These are phyloP conservation scores for Alternaria viburni DNA, from an alignment of 2,329 filamentous ascomycete species.

Conservation along the genomic window DNA sequence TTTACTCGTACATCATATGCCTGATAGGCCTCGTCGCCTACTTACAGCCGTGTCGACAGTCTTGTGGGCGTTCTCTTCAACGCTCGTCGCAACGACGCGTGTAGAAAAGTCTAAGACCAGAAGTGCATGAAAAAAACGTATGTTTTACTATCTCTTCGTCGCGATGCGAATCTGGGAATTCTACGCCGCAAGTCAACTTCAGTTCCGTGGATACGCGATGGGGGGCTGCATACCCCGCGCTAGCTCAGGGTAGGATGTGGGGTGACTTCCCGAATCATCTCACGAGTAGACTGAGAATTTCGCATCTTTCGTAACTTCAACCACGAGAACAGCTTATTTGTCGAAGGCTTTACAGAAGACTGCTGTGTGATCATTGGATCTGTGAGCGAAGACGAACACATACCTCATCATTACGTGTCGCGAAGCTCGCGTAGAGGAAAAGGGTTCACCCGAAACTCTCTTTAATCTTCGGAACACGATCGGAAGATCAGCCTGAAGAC, in stretches of 20 bases:
- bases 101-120: not conserved
- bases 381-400: not conserved
- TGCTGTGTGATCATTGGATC: not conserved
- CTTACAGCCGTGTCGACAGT: conserved; percentile 74
- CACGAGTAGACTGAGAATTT: not conserved
- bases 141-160: not conserved
- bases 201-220: conserved; percentile 8
- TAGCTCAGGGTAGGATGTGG: conserved; percentile 26
- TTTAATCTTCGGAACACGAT: not conserved
- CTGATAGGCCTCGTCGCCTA: conserved; percentile 68
- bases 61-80: not conserved
- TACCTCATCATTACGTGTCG: not conserved
- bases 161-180: no score
- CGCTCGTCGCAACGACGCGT: not conserved
- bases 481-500: not conserved
- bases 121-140: not conserved
- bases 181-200: conserved; percentile 1
- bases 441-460: conserved; percentile 17
- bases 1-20: conserved; percentile 60
- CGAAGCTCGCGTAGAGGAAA: conserved; percentile 3
- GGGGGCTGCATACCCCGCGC: conserved; percentile 28
- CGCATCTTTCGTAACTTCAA: not conserved
- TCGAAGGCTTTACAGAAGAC: not conserved
- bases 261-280: conserved; percentile 7
- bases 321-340: not conserved